These are phyloP conservation scores for Hyphopichia wangnamkhiaoensis DNA, from an alignment of 1,139 yeast species.

Conservation along the genomic window DNA sequence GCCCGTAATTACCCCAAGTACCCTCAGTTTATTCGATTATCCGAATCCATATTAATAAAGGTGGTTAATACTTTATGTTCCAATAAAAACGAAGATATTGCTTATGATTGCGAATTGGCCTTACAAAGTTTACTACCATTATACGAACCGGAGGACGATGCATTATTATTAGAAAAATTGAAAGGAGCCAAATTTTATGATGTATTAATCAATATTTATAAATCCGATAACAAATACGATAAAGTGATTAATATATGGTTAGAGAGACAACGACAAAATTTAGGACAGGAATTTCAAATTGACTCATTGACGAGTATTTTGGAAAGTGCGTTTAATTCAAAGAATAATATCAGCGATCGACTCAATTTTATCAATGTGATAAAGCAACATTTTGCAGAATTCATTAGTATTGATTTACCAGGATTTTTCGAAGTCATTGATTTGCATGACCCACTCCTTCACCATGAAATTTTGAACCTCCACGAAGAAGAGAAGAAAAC, in stretches of 20 bases:
- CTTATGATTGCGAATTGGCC: conserved; percentile 71
- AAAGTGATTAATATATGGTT: conserved; percentile 48
- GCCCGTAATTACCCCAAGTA: conserved; percentile 80
- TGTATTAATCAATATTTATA: conserved; percentile 60
- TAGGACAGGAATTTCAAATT: conserved; percentile 10
- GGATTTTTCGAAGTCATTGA: conserved; percentile 40
- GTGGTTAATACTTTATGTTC: conserved; percentile 54
- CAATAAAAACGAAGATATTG: conserved; percentile 34
- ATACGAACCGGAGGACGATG: conserved; percentile 57
- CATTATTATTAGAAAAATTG: conserved; percentile 50
- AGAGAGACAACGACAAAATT: conserved; percentile 13
- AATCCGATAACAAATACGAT: conserved; percentile 51
- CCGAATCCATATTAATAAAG: conserved; percentile 54
- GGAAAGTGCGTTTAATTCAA: conserved; percentile 37
- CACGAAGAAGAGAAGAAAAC: conserved; percentile 23
- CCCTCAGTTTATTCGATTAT: conserved; percentile 69
- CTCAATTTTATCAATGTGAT: conserved; percentile 35
- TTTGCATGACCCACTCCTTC: conserved; percentile 38
- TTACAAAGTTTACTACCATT: conserved; percentile 64
- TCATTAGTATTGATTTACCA: conserved; percentile 35
- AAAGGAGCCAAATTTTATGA: conserved; percentile 54
- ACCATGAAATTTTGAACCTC: conserved; percentile 32
- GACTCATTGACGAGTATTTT: conserved; percentile 28
- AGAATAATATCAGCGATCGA: conserved; percentile 32
- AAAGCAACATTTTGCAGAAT: conserved; percentile 33